Evolutionary conservation across 495 filamentous ascomycete species (phyloP), one percentile per base, ranked within the genome.

Genomic region (Apiosordaria backusii): DNA sequence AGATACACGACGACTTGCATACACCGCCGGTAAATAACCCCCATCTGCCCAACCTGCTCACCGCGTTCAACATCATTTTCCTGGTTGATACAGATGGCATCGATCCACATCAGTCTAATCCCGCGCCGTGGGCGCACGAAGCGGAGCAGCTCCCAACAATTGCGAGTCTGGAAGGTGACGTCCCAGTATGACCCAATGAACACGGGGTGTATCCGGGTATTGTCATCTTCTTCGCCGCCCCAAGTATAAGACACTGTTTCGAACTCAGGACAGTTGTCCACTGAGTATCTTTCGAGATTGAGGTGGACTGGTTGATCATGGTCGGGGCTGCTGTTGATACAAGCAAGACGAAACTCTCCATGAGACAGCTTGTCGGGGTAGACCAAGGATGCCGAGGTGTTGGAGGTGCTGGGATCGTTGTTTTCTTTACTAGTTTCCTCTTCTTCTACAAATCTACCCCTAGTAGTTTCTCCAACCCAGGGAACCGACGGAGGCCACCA

Each of bases 241-340:
- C 75, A 77, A 13, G 70, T 68, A 57, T 77, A 74, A 2, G 73
- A 75, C n/a, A 72, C 67, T 5, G 71, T 67, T 57, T 77, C 75
- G 61, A 74, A 77, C 50, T 74, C 70, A 10, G 74, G 75, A 52
- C 63, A 72, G 54, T 73, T 66, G 35, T 26, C 21, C 3, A 63
- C 16, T 4, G 61, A n/a, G 50, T 57, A 16, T 6, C 1, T 21
- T 35, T 63, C 61, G 16, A 63, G 61, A 7, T 24, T 22, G 16
- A 63, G 50, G 16, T 63, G 61, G 50, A 63, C n/a, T n/a, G 25
- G 61, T 16, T 22, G 15, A 16, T 25, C 9, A 15, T 24, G 29
- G 1, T 9, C 0, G 22, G 61, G 21, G 4, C 19, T 19, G n/a
- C 35, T 10, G 10, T n/a, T 7, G 21, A 62, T 6, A 16, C 21